These are phyloP conservation scores for Dioscorea cayenensis DNA, from an alignment of 116 monocot genomes.

Conservation along the genomic window DNA sequence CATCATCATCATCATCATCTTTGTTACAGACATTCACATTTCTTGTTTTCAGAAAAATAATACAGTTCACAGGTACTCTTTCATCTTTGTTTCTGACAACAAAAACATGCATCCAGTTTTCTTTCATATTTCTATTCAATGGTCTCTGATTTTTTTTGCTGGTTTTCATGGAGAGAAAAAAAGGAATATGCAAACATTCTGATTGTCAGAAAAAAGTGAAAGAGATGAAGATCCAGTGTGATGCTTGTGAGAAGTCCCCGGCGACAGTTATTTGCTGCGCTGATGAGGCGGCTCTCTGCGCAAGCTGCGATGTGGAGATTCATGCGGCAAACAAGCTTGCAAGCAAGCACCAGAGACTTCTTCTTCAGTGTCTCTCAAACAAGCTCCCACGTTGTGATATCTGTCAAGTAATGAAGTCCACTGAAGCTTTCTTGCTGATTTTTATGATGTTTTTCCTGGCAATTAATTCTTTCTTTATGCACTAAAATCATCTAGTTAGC, in stretches of 20 bases:
- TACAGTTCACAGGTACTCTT: too few species aligned
- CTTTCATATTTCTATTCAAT: not conserved
- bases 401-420: conserved; percentile 48
- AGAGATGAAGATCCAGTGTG: conserved; percentile 88
- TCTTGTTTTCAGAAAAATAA: too few species aligned
- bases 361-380: conserved; percentile 37
- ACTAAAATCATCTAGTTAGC: not conserved
- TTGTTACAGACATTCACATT: not conserved
- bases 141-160: not conserved
- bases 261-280: conserved; percentile 93
- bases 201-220: not conserved
- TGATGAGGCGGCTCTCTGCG: conserved; percentile 95
- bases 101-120: not conserved
- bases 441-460: not conserved
- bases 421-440: not conserved
- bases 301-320: conserved; percentile 65
- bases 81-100: too few species aligned
- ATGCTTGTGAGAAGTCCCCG: conserved; percentile 68
- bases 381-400: conserved; percentile 84
- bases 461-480: not conserved
- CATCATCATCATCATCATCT: not conserved
- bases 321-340: conserved; percentile 97
- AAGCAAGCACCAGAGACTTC: conserved; percentile 92
- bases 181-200: too few species aligned
- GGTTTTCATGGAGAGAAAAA: not conserved